Conservation (phyloP, 75 land plant genomes). For the Isoetes taiwanensis region DNA sequence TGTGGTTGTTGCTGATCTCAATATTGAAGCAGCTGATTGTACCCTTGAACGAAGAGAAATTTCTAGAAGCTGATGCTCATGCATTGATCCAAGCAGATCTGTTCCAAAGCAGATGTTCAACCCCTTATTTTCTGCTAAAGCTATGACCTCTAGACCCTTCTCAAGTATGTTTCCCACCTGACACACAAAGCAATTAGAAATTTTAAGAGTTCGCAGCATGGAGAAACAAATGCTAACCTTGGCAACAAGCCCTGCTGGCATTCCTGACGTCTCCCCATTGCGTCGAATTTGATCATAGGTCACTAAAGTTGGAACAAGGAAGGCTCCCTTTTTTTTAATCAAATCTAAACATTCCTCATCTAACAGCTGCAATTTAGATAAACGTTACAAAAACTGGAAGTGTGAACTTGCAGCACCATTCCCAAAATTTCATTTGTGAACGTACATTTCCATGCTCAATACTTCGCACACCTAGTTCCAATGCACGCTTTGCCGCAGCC, state of each 20-base stretch:
- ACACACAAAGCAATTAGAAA: no score
- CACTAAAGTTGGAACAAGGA: slow-evolving; percentile 25
- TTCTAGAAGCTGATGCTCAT: slow-evolving; percentile 21
- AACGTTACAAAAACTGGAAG: not conserved
- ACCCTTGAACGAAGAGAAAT: slow-evolving; percentile 15
- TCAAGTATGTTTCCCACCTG: no score
- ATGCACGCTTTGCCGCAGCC: slow-evolving; percentile 15
- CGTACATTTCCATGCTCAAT: slow-evolving; percentile 29
- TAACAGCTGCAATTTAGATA: not conserved
- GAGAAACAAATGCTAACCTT: no score
- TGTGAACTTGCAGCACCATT: not conserved
- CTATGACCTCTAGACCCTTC: slow-evolving; percentile 16
- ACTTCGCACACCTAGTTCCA: slow-evolving; percentile 24
- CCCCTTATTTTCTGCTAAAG: slow-evolving; percentile 16
- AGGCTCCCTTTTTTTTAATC: slow-evolving; percentile 7
- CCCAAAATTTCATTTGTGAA: no score
- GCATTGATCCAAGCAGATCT: slow-evolving; percentile 27
- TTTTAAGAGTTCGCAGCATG: no score
- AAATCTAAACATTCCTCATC: not conserved
- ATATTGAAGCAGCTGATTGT: slow-evolving; percentile 9
- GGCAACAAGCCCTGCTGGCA: slow-evolving; percentile 17
- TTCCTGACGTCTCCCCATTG: slow-evolving; percentile 18
- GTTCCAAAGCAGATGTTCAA: slow-evolving; percentile 27
- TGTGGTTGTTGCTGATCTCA: slow-evolving; percentile 20
- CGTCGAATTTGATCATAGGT: slow-evolving; percentile 23